phyloP scores from a whole-genome alignment of 805 yeast species.

The Nakazawaea wyomingensis region DNA sequence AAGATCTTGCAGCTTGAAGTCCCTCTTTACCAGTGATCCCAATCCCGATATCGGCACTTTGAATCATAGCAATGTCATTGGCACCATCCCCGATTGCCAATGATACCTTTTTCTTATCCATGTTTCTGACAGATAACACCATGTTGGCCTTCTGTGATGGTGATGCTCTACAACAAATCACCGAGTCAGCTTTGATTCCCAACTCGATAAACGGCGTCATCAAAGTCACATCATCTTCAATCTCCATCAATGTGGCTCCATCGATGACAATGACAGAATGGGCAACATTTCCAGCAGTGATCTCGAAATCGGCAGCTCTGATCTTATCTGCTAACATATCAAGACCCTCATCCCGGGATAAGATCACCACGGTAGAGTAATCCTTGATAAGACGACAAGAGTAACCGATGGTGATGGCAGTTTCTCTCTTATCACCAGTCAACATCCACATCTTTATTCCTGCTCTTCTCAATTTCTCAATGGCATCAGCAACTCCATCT shows the following conservation, averaged over 20 bases:
- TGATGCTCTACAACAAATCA: conserved; percentile 91
- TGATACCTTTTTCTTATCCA: conserved; percentile 68
- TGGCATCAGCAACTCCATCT: conserved; percentile 94
- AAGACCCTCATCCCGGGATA: conserved; percentile 31
- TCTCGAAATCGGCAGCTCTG: conserved; percentile 69
- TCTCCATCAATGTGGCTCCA: conserved; percentile 74
- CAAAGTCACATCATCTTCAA: conserved; percentile 69
- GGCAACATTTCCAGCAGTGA: conserved; percentile 72
- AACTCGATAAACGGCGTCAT: conserved; percentile 77
- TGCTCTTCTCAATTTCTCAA: conserved; percentile 86
- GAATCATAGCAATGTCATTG: conserved; percentile 98
- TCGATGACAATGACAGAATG: conserved; percentile 94
- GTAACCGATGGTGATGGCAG: conserved; percentile 95
- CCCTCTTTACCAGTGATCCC: conserved; percentile 98
- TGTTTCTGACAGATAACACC: conserved; percentile 76
- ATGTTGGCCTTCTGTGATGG: conserved; percentile 94
- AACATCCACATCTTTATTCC: conserved; percentile 97
- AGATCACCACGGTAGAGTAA: conserved; percentile 80
- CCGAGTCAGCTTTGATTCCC: conserved; percentile 84
- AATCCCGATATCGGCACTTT: conserved; percentile 95
- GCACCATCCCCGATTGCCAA: conserved; percentile 99
- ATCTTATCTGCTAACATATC: conserved; percentile 65
- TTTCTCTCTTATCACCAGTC: conserved; percentile 96
- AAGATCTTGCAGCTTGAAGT: conserved; percentile 89
- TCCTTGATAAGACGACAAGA: conserved; percentile 92